These are phyloP conservation scores for Mrakia hoshinonis DNA, from an alignment of 768 basidiomycete genomes.

Conservation along the genomic window DNA sequence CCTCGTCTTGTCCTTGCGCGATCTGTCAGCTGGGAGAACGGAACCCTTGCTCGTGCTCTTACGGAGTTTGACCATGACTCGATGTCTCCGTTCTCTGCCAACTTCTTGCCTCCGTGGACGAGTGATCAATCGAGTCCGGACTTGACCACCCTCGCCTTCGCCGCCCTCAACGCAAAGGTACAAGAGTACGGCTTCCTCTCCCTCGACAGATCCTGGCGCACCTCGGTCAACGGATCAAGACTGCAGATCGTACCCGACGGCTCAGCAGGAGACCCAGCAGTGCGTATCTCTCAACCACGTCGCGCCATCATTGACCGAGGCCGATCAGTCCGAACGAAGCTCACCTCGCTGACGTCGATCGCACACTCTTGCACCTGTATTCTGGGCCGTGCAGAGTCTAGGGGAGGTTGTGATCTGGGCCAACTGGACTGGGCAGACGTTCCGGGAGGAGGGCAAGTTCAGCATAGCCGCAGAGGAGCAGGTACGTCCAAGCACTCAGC, in stretches of 20 bases:
- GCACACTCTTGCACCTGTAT: not conserved
- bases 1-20: not conserved
- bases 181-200: constrained; percentile 14
- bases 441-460: constrained; percentile 2
- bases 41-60: constrained; percentile 46
- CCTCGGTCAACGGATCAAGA: not conserved
- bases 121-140: constrained; percentile 33
- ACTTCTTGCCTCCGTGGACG: constrained; percentile 44
- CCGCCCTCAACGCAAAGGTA: constrained; percentile 14
- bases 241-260: constrained; percentile 52
- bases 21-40: constrained; percentile 51
- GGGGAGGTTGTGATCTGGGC: constrained; percentile 26
- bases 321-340: not conserved
- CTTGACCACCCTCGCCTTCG: constrained; percentile 37
- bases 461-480: not conserved
- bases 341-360: not conserved
- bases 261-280: constrained; percentile 66
- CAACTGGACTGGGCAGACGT: constrained; percentile 6
- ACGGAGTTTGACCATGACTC: constrained; percentile 47
- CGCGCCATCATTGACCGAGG: constrained; percentile 30
- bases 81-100: constrained; percentile 47
- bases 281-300: not conserved
- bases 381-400: not conserved
- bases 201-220: constrained; percentile 7
- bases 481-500: not conserved